Conservation (phyloP, 164 flowering plant genomes). For the Annona squamosa region DNA sequence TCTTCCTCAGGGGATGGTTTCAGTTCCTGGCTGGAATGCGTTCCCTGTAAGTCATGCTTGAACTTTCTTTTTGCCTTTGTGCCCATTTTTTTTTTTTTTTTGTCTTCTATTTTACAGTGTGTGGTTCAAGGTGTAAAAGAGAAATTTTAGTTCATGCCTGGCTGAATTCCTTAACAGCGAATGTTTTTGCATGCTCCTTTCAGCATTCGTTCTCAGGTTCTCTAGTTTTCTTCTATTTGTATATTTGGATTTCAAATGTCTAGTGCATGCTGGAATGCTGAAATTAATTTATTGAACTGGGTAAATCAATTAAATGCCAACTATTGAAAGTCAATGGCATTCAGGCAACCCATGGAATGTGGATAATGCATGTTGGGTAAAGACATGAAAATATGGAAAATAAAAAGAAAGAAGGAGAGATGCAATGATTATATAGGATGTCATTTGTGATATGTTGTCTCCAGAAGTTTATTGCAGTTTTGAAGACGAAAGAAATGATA, state of each 20-base stretch:
- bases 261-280: not conserved
- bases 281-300: not conserved
- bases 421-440: too few relatives aligned
- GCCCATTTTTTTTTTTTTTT: not conserved
- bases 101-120: not conserved
- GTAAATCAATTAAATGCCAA: not conserved
- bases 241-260: not conserved
- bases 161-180: not conserved
- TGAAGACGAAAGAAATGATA: too few relatives aligned
- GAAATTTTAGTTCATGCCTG: not conserved
- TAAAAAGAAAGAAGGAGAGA: too few relatives aligned
- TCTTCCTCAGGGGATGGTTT: conserved; percentile 80
- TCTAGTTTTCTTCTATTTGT: not conserved
- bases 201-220: not conserved
- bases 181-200: not conserved
- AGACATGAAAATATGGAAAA: not conserved
- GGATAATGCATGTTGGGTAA: not conserved
- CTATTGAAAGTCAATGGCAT: not conserved
- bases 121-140: not conserved
- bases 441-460: too few relatives aligned
- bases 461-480: too few relatives aligned
- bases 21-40: conserved; percentile 78
- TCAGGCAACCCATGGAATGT: not conserved
- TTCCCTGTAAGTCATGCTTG: conserved; percentile 53
- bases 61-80: not conserved